phyloP scores from a whole-genome alignment of 495 filamentous ascomycete species.

The Acidiella bohemica region DNA sequence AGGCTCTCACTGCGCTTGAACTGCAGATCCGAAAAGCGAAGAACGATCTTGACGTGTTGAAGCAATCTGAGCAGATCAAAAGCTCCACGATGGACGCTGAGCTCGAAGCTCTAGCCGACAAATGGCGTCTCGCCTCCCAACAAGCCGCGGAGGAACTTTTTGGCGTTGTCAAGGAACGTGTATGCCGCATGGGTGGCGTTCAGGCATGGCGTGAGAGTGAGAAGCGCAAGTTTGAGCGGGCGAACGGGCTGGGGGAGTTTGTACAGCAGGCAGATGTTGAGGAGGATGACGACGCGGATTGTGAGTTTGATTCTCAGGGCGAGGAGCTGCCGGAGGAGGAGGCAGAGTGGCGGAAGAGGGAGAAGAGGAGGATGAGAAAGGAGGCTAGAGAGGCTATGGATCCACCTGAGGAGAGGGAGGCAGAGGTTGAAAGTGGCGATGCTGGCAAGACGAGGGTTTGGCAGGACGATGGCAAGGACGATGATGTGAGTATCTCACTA shows the following conservation, averaged over 20 bases:
- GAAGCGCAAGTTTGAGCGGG: slow-evolving; percentile 25
- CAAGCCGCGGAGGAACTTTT: slow-evolving; percentile 38
- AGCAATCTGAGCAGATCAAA: slow-evolving; percentile 39
- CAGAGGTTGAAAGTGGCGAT: slow-evolving; percentile 1
- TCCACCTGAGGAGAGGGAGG: slow-evolving; percentile 5
- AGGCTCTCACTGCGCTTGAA: slow-evolving; percentile 11
- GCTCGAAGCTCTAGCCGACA: slow-evolving; percentile 34
- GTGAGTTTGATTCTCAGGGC: slow-evolving; percentile 17
- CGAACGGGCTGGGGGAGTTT: slow-evolving; percentile 25
- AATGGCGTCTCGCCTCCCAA: slow-evolving; percentile 33
- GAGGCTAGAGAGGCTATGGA: slow-evolving; percentile 14
- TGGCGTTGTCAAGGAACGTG: slow-evolving; percentile 32
- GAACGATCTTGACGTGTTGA: slow-evolving; percentile 34
- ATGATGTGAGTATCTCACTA: slow-evolving; percentile 25
- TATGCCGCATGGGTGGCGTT: slow-evolving; percentile 46
- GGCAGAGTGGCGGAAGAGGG: slow-evolving; percentile 13
- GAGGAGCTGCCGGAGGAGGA: slow-evolving; percentile 18
- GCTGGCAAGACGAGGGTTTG: slow-evolving; percentile 10
- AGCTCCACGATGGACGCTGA: slow-evolving; percentile 35
- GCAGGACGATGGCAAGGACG: slow-evolving; percentile 21
- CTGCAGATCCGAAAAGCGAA: slow-evolving; percentile 10
- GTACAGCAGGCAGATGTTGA: slow-evolving; percentile 26
- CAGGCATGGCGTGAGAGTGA: slow-evolving; percentile 39
- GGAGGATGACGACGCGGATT: slow-evolving; percentile 23
- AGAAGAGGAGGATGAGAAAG: slow-evolving; percentile 13